These are phyloP conservation scores for Sordariomycetes sp. DNA, from an alignment of 2,329 filamentous ascomycete species.

Conservation along the genomic window DNA sequence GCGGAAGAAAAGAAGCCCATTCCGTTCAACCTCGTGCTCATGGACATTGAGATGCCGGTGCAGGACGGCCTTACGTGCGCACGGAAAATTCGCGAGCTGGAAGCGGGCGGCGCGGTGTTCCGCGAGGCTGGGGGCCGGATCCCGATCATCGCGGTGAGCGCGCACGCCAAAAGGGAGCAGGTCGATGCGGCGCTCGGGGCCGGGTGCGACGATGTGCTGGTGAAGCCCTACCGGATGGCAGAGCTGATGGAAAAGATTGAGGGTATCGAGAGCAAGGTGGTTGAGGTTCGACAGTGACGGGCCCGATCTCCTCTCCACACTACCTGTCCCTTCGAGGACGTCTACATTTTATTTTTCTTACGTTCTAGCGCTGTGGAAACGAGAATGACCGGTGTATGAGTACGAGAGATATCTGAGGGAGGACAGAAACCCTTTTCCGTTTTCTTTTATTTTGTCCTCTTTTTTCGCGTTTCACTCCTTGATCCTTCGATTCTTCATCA, in stretches of 20 bases:
- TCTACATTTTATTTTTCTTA: not conserved
- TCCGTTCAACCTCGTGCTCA: constrained; percentile 48
- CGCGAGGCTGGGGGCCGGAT: constrained; percentile 31
- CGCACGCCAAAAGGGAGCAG: constrained; percentile 54
- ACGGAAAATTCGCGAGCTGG: constrained; percentile 47
- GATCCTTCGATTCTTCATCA: not conserved
- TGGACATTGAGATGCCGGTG: constrained; percentile 68
- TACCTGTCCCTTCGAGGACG: not conserved
- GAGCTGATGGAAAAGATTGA: constrained; percentile 48
- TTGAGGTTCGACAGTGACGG: not conserved
- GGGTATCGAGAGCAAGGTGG: constrained; percentile 23
- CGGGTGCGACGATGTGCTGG: constrained; percentile 50
- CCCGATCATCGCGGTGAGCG: constrained; percentile 54
- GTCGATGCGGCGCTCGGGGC: constrained; percentile 33
- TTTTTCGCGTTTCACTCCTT: not conserved
- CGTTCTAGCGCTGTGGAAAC: not conserved
- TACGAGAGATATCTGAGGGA: not conserved
- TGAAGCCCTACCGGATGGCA: constrained; percentile 57
- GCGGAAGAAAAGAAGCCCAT: constrained; percentile 8
- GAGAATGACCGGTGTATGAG: not conserved
- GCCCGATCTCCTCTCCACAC: not conserved
- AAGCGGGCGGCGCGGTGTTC: constrained; percentile 36
- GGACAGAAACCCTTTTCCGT: not conserved
- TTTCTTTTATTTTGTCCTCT: not conserved
- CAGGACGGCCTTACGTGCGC: constrained; percentile 60